These are phyloP conservation scores for Aspergillus sp. DNA, from an alignment of 2,329 filamentous ascomycete genomes.

Conservation along the genomic window DNA sequence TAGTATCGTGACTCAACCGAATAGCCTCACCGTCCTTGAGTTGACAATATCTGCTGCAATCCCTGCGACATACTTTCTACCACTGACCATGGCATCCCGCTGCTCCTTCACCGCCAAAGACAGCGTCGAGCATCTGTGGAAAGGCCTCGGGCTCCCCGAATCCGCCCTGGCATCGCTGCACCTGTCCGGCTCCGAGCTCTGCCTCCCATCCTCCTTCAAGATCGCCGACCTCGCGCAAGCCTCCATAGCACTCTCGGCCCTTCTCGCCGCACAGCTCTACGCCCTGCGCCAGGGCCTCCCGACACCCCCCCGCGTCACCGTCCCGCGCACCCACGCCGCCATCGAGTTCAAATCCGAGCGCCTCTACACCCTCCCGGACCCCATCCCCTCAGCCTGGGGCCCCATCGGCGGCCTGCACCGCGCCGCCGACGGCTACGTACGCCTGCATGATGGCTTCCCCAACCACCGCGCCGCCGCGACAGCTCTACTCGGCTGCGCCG, in stretches of 20 bases:
- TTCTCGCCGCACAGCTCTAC: slow-evolving; percentile 50
- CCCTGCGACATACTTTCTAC: no score
- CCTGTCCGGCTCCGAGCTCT: slow-evolving; percentile 3
- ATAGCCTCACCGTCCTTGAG: no score
- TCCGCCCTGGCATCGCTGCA: slow-evolving; percentile 19
- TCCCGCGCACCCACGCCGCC: slow-evolving; percentile 48
- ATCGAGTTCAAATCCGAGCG: slow-evolving; percentile 56
- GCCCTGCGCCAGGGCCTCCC: slow-evolving; percentile 28
- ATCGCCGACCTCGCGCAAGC: slow-evolving; percentile 54
- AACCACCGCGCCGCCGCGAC: slow-evolving; percentile 50
- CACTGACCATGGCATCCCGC: neutral
- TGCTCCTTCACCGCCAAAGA: slow-evolving; percentile 5
- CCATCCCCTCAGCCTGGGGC: slow-evolving; percentile 36
- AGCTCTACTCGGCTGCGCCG: slow-evolving; percentile 42
- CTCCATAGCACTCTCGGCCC: slow-evolving; percentile 51
- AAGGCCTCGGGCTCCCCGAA: slow-evolving; percentile 14
- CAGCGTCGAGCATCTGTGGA: slow-evolving; percentile 18
- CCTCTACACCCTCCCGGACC: slow-evolving; percentile 46
- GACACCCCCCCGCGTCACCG: slow-evolving; percentile 38
- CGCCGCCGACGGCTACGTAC: slow-evolving; percentile 52
- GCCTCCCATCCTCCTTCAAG: slow-evolving; percentile 54
- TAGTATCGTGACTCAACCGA: no score
- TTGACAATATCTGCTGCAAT: no score
- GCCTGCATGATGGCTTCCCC: slow-evolving; percentile 56
- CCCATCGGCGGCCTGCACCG: slow-evolving; percentile 53